Percentiles rank a stretch among this genome's conserved stretches.
These are phyloP conservation scores for Arthrinium puccinioides DNA, from an alignment of 2,329 filamentous ascomycete genomes.

Conservation along the genomic window DNA sequence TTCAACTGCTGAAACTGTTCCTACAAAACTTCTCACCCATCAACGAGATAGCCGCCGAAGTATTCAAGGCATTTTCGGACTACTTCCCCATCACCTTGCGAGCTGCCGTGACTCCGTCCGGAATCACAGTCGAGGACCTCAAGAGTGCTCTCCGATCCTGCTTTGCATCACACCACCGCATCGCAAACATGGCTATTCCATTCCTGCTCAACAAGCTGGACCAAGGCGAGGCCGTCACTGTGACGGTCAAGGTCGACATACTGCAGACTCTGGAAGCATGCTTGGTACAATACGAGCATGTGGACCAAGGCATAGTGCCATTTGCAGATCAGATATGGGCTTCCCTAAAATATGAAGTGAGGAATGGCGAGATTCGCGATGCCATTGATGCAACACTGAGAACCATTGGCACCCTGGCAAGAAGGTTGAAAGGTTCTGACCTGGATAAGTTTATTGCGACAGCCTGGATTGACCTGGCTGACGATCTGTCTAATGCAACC, in stretches of 20 bases:
- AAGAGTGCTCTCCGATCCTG: slow-evolving; percentile 46
- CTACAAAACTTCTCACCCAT: slow-evolving; percentile 37
- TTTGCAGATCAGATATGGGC: slow-evolving; percentile 46
- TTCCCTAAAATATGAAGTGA: slow-evolving; percentile 56
- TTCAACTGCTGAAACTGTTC: slow-evolving; percentile 39
- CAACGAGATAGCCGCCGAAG: slow-evolving; percentile 36
- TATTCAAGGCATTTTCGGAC: slow-evolving; percentile 49
- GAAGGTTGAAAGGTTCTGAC: slow-evolving; percentile 34
- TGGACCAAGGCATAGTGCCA: slow-evolving; percentile 39
- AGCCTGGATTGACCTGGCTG: slow-evolving; percentile 45
- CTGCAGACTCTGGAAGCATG: slow-evolving; percentile 48
- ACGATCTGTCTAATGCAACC: slow-evolving; percentile 44
- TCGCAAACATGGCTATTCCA: slow-evolving; percentile 40
- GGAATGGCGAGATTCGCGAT: slow-evolving; percentile 52
- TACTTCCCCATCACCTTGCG: slow-evolving; percentile 56
- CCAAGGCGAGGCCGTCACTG: slow-evolving; percentile 50
- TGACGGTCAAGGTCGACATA: slow-evolving; percentile 54
- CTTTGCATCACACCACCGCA: slow-evolving; percentile 41
- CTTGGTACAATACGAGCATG: slow-evolving; percentile 38
- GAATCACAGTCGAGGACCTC: slow-evolving; percentile 48
- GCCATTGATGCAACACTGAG: slow-evolving; percentile 49
- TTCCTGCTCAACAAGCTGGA: slow-evolving; percentile 52
- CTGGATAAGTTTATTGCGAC: slow-evolving; percentile 38
- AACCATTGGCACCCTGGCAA: slow-evolving; percentile 42
- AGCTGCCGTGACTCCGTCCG: slow-evolving; percentile 38